These are phyloP conservation scores for Malus domestica DNA, from an alignment of 306 rosid species.

Conservation along the genomic window ASM211411v1 NC_041796.1:1279501-1280000, in stretches of 20 bases:
- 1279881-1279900: not conserved
- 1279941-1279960: no score
- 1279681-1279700: not conserved
- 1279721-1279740: not conserved
- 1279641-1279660: not conserved
- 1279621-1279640: no score
- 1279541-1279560: no score
- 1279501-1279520: no score
- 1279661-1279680: not conserved
- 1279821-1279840: constrained; percentile 38
- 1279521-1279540: not conserved
- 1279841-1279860: constrained; percentile 43
- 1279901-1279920: not conserved
- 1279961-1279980: not conserved
- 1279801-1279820: constrained; percentile 1
- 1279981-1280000: not conserved
- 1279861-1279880: not conserved
- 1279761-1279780: constrained; percentile 32
- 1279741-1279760: not conserved
- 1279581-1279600: no score
- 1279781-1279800: constrained; percentile 4
- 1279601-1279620: no score
- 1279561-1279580: no score
- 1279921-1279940: not conserved
- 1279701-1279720: no score